Evolutionary conservation across 352 stramenopile genomes (phyloP).

Genomic region (Pseudoperonospora humuli): DNA sequence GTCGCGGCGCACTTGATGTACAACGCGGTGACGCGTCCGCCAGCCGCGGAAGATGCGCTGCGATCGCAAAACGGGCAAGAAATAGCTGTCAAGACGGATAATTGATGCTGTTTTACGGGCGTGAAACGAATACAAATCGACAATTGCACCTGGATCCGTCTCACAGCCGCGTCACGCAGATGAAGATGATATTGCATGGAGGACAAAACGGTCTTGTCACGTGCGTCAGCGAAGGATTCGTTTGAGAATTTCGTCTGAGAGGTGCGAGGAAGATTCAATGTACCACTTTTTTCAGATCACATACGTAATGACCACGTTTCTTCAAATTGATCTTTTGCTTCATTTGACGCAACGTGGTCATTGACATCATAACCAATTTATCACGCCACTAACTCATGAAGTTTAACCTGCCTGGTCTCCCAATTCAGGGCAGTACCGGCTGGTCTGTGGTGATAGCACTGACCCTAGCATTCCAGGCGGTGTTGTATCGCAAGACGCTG

Average conservation of each 20-base stretch:
- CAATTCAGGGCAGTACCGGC: slow-evolving; percentile 3
- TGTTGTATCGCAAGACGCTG: slow-evolving; percentile 50
- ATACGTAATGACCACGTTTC: too few species aligned
- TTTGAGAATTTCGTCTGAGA: too few species aligned
- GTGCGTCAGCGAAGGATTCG: slow-evolving; percentile 16
- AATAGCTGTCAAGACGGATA: neutral
- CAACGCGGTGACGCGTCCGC: slow-evolving; percentile 34
- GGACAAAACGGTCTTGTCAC: slow-evolving; percentile 5
- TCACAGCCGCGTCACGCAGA: slow-evolving; percentile 16
- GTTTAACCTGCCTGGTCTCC: slow-evolving; percentile 23
- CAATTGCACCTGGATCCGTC: slow-evolving; percentile 14
- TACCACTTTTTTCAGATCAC: too few species aligned
- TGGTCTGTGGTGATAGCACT: slow-evolving; percentile 28
- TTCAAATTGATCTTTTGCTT: too few species aligned
- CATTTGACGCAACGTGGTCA: too few species aligned
- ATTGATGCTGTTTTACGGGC: neutral
- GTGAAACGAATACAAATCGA: slow-evolving; percentile 3
- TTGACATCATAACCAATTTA: too few species aligned
- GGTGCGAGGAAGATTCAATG: too few species aligned
- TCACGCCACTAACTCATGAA: slow-evolving; percentile 18
- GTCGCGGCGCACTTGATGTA: slow-evolving; percentile 39
- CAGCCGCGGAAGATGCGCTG: slow-evolving; percentile 51
- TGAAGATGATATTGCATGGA: slow-evolving; percentile 14
- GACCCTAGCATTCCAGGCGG: slow-evolving; percentile 31
- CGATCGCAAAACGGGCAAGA: neutral